Evolutionary conservation across 176 grass and related monocot species (phyloP), one percentile per base, ranked within the genome.

Genomic region (Oryza punctata): DNA sequence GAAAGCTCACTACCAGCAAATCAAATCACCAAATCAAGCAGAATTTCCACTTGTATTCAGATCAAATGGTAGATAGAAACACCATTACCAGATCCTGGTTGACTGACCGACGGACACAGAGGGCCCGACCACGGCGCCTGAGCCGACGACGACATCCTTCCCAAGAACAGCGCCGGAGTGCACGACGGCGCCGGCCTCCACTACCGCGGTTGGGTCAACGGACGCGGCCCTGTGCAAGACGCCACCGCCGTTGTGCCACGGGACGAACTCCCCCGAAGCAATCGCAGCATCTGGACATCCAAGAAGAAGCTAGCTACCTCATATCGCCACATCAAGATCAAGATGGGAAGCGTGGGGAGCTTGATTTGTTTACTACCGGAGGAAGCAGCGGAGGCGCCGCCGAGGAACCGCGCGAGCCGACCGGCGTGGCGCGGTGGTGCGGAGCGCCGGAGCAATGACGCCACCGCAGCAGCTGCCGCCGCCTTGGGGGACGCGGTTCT

Each of bases 61-160:
- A 88, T 67, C 3, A 30, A 29, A n/a, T 7, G 16, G 0, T 10
- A 9, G 29, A n/a, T 1, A 59, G 7, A 28, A 59, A 77, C 76
- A 13, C 2, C 50, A 72, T 85, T 85, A 98, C 96, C 96, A 89
- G 12, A 95, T 76, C 75, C 74, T 95, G 21, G 96, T 95, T 6
- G 92, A 93, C 63, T 88, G 76, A 4, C 91, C 87, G 3, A 98
- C 45, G 4, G 91, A 98, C 4, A 92, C 91, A 0, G 77, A 93
- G 70, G 93, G 76, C 49, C 96, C 93, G 9, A 98, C 72, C 24
- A 98, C 59, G 4, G 93, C 80, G 2, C 96, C 93, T 1, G 93
- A 95, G 24, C 91, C 82, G 79, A 98, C 82, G 16, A 80, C 47
- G 13, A 93, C 93, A 49, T 87, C 88, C 71, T 86, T 81, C 23